phyloP scores from a whole-genome alignment of 2,329 filamentous ascomycete genomes.

The Trichoderma citrinoviride region DNA sequence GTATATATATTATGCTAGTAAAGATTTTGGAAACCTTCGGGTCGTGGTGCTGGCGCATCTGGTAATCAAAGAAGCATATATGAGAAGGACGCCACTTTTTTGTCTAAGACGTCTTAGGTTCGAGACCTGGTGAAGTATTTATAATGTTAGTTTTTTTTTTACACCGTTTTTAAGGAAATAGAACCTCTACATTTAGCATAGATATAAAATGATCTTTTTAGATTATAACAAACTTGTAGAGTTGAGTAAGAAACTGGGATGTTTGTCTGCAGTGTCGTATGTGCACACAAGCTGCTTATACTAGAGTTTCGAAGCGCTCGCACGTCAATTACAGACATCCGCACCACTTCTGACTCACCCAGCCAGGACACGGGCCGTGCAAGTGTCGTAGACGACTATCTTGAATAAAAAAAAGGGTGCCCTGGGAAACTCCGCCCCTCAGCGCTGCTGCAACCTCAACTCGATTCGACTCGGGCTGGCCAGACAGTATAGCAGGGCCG shows the following conservation, averaged over 20 bases:
- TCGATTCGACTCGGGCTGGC: neutral
- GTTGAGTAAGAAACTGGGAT: neutral
- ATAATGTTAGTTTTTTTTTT: neutral
- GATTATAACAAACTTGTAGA: neutral
- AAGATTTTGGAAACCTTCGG: neutral
- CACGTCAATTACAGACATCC: neutral
- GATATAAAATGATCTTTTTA: neutral
- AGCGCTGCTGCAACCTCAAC: neutral
- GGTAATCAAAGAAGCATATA: neutral
- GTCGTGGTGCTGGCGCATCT: neutral
- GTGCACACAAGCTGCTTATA: neutral
- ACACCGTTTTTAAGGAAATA: neutral
- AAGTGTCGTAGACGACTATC: neutral
- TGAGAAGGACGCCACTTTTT: neutral
- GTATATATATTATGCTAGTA: constrained; percentile 3
- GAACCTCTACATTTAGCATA: neutral
- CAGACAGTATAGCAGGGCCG: neutral
- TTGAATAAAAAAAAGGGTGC: neutral
- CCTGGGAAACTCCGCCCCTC: neutral
- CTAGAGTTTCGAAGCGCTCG: neutral
- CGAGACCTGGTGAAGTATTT: neutral
- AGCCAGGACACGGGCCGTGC: neutral
- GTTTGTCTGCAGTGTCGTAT: neutral
- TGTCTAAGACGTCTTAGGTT: neutral
- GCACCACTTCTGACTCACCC: neutral